Conservation (phyloP, 192 early-diverging fungal genomes). For the Diversispora epigaea region DNA sequence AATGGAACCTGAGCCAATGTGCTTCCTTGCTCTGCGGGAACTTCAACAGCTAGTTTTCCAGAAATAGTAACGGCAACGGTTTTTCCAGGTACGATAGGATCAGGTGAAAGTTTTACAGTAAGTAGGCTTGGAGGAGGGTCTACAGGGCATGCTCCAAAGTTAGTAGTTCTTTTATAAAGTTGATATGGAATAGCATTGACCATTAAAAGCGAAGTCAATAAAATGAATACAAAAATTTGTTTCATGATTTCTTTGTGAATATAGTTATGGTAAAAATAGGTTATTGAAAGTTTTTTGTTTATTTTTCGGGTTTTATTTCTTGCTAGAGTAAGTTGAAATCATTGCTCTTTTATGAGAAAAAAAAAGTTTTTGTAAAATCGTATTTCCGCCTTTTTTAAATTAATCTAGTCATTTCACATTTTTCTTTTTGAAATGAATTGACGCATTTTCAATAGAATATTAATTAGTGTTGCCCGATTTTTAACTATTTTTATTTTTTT, state of each 20-base stretch:
- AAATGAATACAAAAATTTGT: slow-evolving; percentile 24
- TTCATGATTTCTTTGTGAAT: background rate
- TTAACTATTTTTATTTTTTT: too few species aligned
- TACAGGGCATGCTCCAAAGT: slow-evolving; percentile 10
- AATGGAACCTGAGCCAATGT: background rate
- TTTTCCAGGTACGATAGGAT: slow-evolving; percentile 7
- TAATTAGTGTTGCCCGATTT: too few species aligned
- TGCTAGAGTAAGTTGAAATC: background rate
- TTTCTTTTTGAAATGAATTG: too few species aligned
- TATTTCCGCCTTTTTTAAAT: too few species aligned
- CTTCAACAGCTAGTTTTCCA: slow-evolving; percentile 3
- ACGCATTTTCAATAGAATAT: too few species aligned
- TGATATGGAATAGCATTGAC: slow-evolving; percentile 23
- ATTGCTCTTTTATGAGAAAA: slow-evolving; percentile 10
- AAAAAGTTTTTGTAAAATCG: background rate
- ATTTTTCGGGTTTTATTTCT: background rate
- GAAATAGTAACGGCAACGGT: slow-evolving; percentile 10
- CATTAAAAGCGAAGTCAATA: slow-evolving; percentile 22
- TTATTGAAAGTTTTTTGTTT: background rate
- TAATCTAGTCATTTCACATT: too few species aligned
- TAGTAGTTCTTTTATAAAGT: slow-evolving; percentile 25
- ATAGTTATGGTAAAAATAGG: background rate
- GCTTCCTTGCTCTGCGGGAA: background rate
- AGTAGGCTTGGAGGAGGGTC: background rate
- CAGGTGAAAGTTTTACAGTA: slow-evolving; percentile 28